Conservation (phyloP, 2,329 filamentous ascomycete species). For the Phialocephala subalpina region DNA sequence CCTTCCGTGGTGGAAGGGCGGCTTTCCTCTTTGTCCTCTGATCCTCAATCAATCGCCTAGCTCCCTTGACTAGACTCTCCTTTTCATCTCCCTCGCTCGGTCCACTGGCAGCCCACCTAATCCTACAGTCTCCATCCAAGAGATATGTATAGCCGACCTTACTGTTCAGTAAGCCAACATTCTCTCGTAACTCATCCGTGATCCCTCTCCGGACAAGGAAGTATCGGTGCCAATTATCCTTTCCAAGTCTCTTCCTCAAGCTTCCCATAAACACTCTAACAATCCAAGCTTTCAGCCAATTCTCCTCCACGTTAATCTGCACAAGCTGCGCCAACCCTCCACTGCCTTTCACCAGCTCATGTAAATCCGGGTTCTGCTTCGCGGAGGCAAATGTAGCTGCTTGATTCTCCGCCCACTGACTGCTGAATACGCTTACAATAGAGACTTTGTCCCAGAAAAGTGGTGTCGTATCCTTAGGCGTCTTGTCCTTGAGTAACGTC, state of each 20-base stretch:
- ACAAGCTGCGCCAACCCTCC: slow-evolving; percentile 73
- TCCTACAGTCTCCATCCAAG: slow-evolving; percentile 85
- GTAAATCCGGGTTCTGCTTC: slow-evolving; percentile 73
- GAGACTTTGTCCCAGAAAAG: slow-evolving; percentile 76
- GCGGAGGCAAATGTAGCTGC: slow-evolving; percentile 73
- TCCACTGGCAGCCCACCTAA: slow-evolving; percentile 93
- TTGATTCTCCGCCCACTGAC: slow-evolving; percentile 86
- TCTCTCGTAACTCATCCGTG: slow-evolving; percentile 67
- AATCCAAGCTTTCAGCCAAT: slow-evolving; percentile 69
- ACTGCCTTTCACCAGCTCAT: slow-evolving; percentile 63
- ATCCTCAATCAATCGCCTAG: slow-evolving; percentile 70
- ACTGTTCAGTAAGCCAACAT: slow-evolving; percentile 78
- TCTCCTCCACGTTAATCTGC: slow-evolving; percentile 90
- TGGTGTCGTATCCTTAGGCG: slow-evolving; percentile 75
- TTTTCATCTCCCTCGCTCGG: slow-evolving; percentile 70
- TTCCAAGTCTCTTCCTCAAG: slow-evolving; percentile 57
- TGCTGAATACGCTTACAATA: slow-evolving; percentile 83
- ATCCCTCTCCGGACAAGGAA: slow-evolving; percentile 67
- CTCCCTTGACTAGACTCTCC: slow-evolving; percentile 69
- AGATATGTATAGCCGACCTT: slow-evolving; percentile 91
- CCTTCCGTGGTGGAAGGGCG: slow-evolving; percentile 10
- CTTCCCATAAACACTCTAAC: slow-evolving; percentile 63
- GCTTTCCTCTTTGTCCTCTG: slow-evolving; percentile 45
- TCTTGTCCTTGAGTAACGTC: slow-evolving; percentile 69
- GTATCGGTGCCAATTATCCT: slow-evolving; percentile 66